Conservation (phyloP, 1,284 basidiomycete species). For the Leccinum variabile region DNA sequence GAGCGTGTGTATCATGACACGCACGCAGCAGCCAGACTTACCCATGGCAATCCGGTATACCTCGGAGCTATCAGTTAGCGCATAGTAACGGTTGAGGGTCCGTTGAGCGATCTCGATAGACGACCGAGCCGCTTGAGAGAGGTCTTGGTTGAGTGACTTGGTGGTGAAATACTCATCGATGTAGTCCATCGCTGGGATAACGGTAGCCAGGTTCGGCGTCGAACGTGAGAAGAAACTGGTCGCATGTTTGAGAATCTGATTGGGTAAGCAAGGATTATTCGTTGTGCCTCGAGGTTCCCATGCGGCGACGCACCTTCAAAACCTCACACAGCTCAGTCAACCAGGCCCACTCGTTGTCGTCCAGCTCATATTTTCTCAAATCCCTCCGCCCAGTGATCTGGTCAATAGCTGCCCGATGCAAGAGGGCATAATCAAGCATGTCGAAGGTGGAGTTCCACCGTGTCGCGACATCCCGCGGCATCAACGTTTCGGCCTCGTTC, state of each 20-base stretch:
- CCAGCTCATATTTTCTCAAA: not conserved
- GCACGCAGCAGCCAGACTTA: not conserved
- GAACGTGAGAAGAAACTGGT: conserved; percentile 13
- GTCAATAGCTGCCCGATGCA: not conserved
- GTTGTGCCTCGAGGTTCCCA: not conserved
- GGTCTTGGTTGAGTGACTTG: not conserved
- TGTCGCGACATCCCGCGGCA: not conserved
- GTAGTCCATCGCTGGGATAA: conserved; percentile 40
- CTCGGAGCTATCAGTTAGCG: not conserved
- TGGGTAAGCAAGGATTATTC: not conserved
- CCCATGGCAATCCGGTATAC: conserved; percentile 4
- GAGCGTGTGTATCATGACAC: not conserved
- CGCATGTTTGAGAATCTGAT: conserved; percentile 32
- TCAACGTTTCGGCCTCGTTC: not conserved
- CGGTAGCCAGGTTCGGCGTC: conserved; percentile 21
- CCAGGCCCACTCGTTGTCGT: not conserved
- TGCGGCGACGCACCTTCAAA: not conserved
- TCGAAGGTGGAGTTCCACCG: not conserved
- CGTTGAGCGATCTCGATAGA: not conserved
- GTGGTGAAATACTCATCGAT: conserved; percentile 29
- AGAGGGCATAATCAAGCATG: not conserved
- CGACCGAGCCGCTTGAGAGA: conserved; percentile 1
- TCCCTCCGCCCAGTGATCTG: not conserved
- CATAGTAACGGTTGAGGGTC: not conserved
- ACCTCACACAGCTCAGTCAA: not conserved